Base-by-base conservation (phyloP, 495 filamentous ascomycete genomes). In the Daldinia decipiens region DNA sequence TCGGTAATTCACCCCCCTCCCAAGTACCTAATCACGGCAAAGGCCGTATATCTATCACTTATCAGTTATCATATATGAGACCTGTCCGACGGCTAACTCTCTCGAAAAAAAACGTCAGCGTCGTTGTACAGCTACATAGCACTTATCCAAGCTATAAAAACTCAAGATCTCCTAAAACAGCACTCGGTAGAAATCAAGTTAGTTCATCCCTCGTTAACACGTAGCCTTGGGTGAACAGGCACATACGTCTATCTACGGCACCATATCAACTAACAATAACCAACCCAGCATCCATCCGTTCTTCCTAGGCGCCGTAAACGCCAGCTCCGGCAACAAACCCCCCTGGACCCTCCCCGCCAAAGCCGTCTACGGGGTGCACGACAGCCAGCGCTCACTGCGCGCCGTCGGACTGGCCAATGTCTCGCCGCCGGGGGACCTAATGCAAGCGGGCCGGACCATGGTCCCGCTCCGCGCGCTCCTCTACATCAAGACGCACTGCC, bases 271-370 rank as follows among this genome's bases (percentile, higher is more conserved):
- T 62, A 65, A 58, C 40, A 11, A 15, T 4, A n/a, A 65, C 9
- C 27, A 58, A 21, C 8, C 19, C 4, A 92, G 89, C 65, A 85
- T 89, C 58, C 82, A 89, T 70, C 92, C 92, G 13, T 79, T 93
- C 52, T 89, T 94, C 71, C 80, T 94, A n/a, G 90, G 90, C 53
- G 92, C 86, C 21, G 86, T 94, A 70, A 93, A 91, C 70, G 84
- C 79, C 29, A 86, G 81, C 24, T 87, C 86, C 39, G 89, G 90
- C 40, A 93, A 94, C 79, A 88, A 87, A 65, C 92, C 92, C 0
- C 92, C 92, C 5, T 92, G 89, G 89, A 85, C 82, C 1, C 77
- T 91, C 29, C 87, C 88, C 5, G 87, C 87, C 50, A 93, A 94
- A 81, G 88, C 85, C 15, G 70, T 60, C 9, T 88, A 92, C 74